Evolutionary conservation across 345 rosid genomes (phyloP), one percentile per base, ranked within the genome.

Genomic region (Brassica nigra): DNA sequence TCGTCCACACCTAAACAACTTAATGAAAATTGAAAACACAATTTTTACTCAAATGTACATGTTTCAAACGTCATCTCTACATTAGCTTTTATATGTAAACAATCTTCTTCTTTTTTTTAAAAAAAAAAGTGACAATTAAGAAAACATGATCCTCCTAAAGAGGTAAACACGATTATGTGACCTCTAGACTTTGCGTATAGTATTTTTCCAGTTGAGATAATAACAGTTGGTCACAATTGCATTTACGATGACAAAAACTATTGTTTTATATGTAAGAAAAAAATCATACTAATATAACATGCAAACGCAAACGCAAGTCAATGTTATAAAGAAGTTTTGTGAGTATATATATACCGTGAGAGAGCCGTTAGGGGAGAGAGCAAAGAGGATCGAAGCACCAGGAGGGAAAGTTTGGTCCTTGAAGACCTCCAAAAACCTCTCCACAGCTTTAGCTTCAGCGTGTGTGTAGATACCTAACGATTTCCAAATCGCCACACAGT

Each of bases 401-500:
- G 93, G 97, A 2, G 90, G 87, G 80, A 92, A 92, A 0, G 55
- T 83, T 71, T 92, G 80, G 4, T 90, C 84, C 80, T 88, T 87
- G 89, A 92, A 92, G 59, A 84, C 71, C 70, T 87, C 79, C 6
- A 71, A 16, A 69, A 94, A 90, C 23, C 81, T 85, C 70, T 90
- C 88, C 23, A 89, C 85, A 52, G 97, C 97, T 80, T 86, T 88
- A 23, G 89, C 95, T 74, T 94, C 97, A 15, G 75, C 84, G 5
- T 92, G 95, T 0, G 90, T 90, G 81, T 87, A 95, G 52, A 89
- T 33, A 55, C 97, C 97, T 28, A 88, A 7, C 1, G 91, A 85
- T 76, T 92, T 92, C 99, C 97, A 94, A 9, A 79, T 70, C 1
- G 87, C 89, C 2, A 89, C 86, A 71, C 97, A 94, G 28, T 92